Evolutionary conservation across 2,329 filamentous ascomycete genomes (phyloP), one percentile per base, ranked within the genome.

Genomic region (Pseudocercospora vitis): DNA sequence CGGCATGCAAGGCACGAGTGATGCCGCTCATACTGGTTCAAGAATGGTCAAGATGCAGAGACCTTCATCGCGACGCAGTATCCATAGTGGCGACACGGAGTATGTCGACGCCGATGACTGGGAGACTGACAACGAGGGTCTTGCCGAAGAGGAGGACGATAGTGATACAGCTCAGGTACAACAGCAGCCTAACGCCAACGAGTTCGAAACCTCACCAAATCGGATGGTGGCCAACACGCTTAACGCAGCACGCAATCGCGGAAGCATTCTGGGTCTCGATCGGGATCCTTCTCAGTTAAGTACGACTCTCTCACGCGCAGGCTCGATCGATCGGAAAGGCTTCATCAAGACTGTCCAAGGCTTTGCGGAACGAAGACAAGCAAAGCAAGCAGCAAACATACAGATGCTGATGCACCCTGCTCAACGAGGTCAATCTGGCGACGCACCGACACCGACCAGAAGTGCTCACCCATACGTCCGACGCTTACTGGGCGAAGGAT

Each of bases 371-470:
- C 23, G 26, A 7, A 28, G 42, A 45, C 23, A 31, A 12, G 24
- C 42, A 2, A 29, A 28, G 14, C 42, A 45, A 16, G 42, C 42
- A 2, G 12, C 42, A 45, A 31, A 45, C 24, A n/a, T 24, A 16
- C n/a, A n/a, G 4, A n/a, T 14, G n/a, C 12, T 45, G 6, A 28
- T 24, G 7, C 53, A 56, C 28, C 53, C 53, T 26, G 53, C 53
- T 6, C 19, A 47, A 3, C 53, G 48, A n/a, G 33, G 26, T 37
- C 53, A 50, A 6, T 29, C 33, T n/a, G 50, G 42, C 11, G 45
- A 48, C 14, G 42, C 47, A 14, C 48, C 49, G 31, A 56, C 53
- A 19, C 53, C 53, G 12, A 56, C 53, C 12, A 52, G 45, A 21
- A 45, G 42, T 4, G 28, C 53, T 6, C 44, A 52, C 18, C 32